Evolutionary conservation across 768 basidiomycete species (phyloP), one percentile per base, ranked within the genome.

Genomic region (Tylopilus plumbeoviolaceoides): DNA sequence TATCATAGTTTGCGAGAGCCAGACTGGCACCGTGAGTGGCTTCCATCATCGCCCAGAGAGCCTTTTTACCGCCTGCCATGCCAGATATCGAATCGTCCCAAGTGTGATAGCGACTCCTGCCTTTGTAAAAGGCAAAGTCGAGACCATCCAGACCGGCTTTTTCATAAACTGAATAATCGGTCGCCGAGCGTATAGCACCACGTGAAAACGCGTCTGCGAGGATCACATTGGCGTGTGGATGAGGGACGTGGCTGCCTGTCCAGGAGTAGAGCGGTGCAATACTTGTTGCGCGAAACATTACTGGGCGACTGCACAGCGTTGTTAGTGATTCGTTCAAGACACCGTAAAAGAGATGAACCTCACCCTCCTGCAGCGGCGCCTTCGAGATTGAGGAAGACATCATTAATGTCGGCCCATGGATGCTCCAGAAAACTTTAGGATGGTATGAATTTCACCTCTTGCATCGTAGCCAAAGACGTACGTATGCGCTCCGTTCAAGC

Each of bases 31-130:
- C 80, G 46, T 74, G 69, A 0, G 82, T 72, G 1, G 77, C 74
- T 56, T 91, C 87, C 79, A 92, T 79, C 84, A 91, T 88, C 3
- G 82, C 76, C 89, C 89, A 92, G 9, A 93, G 70, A 8, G 85
- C 72, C 33, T 71, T 76, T 58, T 76, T 73, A 12, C 76, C 73
- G 0, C 83, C 84, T 3, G 72, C 64, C 28, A 76, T 82, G 47
- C 78, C 79, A 7, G 84, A 73, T 41, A 91, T 75, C 1, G 82
- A 76, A 61, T 92, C 90, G 39, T 80, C 80, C 61, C 78, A 78
- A 0, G 90, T 91, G 64, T 93, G 91, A 58, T 92, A 92, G 55
- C 75, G 78, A 55, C 85, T 83, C 40, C 90, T 76, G 1, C 82
- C 81, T 53, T 76, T 78, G 67, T 91, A 92, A 63, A 91, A 92